Evolutionary conservation across 2,329 filamentous ascomycete genomes (phyloP).

Genomic region (Metarhizium sp.): DNA sequence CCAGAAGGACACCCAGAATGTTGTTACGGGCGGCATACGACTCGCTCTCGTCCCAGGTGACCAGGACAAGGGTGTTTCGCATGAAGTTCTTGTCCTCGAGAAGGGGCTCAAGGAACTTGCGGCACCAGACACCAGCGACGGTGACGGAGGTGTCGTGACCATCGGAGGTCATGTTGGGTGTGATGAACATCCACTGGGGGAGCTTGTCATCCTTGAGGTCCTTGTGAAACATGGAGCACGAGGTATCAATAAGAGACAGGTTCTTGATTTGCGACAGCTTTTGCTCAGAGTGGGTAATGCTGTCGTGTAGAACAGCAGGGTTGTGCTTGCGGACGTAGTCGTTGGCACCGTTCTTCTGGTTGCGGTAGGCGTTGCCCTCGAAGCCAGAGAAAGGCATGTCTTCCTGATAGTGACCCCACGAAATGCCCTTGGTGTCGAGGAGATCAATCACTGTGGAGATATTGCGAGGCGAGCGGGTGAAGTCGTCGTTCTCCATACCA

Average conservation of each 20-base stretch:
- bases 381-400: constrained; percentile 68
- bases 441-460: constrained; percentile 60
- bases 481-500: constrained; percentile 60
- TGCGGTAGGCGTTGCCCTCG: constrained; percentile 53
- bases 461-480: constrained; percentile 48
- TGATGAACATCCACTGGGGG: constrained; percentile 65
- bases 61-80: constrained; percentile 63
- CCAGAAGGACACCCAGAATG: constrained; percentile 62
- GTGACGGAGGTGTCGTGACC: constrained; percentile 67
- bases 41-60: constrained; percentile 75
- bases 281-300: constrained; percentile 46
- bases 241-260: constrained; percentile 36
- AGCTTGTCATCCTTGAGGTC: constrained; percentile 55
- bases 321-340: constrained; percentile 84
- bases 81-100: constrained; percentile 62
- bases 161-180: constrained; percentile 67
- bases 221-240: constrained; percentile 47
- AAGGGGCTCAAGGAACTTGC: constrained; percentile 60
- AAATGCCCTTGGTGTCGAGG: constrained; percentile 53
- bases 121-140: constrained; percentile 58
- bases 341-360: constrained; percentile 56
- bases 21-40: constrained; percentile 58
- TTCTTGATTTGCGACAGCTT: constrained; percentile 67
- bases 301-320: constrained; percentile 55
- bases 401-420: constrained; percentile 68